Base-by-base conservation (phyloP, 441 rosid genomes). In the Aquilaria agallochum region DNA sequence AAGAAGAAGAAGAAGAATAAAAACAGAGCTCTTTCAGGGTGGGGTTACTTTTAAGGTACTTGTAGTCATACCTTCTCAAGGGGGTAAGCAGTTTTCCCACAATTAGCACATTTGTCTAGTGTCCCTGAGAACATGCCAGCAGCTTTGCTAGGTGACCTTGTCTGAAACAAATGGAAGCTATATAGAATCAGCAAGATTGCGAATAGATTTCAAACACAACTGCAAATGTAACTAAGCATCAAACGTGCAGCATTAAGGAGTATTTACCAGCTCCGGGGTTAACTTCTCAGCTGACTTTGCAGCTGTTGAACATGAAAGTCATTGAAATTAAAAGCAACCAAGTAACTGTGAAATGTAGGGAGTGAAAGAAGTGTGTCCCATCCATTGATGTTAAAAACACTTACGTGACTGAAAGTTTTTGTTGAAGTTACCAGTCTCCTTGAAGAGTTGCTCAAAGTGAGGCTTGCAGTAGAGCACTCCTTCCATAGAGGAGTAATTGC, bases 101-200 rank as follows among this genome's bases (percentile, higher is more conserved):
- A 92, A 60, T 96, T 83, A 57, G 95, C 96, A 31, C 98, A 92
- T 65, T 95, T 95, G 60, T 95, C 99, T 74, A 81, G 96, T 0
- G 99, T 92, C 63, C 98, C 99, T 36, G 97, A 92, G 68, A 95
- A 92, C 96, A 89, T 88, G 69, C 93, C 60, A 54, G 97, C 98
- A 48, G 92, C 86, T 80, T 85, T 85, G 78, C 98, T 92, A 48
- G 98, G 96, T n/a, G 98, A 87, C 72, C 92, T 85, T 56, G 91
- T 85, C 99, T 95, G 85, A 65, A 66, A 81, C 44, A 64, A 76
- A 70, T 59, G 75, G 53, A 65, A 80, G 59, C 64, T 62, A 68
- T 55, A 31, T 42, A 47, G 67, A 50, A 59, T 72, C 64, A 79
- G 67, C 50, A 59, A 55, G 68, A 48, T 59, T 31, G 68, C 15